Evolutionary conservation across 2,329 filamentous ascomycete species (phyloP).

Genomic region (Colletotrichum acutatum): DNA sequence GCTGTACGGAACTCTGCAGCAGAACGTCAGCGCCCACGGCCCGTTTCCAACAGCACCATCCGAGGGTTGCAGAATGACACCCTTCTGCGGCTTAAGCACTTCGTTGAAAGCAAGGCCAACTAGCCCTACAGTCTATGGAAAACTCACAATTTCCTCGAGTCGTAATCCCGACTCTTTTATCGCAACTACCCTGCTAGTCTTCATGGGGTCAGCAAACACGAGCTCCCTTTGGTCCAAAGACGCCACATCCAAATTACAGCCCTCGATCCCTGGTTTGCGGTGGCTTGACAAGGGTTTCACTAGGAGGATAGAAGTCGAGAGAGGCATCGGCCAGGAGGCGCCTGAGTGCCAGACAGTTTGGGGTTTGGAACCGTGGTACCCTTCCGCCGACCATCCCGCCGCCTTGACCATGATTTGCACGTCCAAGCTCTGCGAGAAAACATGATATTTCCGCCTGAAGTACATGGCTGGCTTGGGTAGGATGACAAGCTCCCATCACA

Average conservation of each 20-base stretch:
- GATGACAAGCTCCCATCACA: background rate
- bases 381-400: background rate
- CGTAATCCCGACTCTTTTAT: background rate
- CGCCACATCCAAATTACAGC: background rate
- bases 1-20: background rate
- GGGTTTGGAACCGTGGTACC: background rate
- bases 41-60: background rate
- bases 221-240: background rate
- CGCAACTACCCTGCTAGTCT: background rate
- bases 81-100: background rate
- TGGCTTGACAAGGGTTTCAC: slow-evolving; percentile 33
- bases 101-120: background rate
- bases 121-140: no score
- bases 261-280: background rate
- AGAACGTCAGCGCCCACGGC: background rate
- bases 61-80: background rate
- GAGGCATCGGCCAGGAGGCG: background rate
- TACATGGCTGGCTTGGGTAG: background rate
- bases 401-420: slow-evolving; percentile 4
- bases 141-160: background rate
- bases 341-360: background rate
- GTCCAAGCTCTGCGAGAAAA: background rate
- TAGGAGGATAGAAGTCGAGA: slow-evolving; percentile 12
- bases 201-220: background rate
- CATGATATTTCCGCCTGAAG: background rate